Percentiles rank a stretch among this genome's conserved stretches.
phyloP scores from a whole-genome alignment of 129 eudicot genomes.

The Ambrosia artemisiifolia region DNA sequence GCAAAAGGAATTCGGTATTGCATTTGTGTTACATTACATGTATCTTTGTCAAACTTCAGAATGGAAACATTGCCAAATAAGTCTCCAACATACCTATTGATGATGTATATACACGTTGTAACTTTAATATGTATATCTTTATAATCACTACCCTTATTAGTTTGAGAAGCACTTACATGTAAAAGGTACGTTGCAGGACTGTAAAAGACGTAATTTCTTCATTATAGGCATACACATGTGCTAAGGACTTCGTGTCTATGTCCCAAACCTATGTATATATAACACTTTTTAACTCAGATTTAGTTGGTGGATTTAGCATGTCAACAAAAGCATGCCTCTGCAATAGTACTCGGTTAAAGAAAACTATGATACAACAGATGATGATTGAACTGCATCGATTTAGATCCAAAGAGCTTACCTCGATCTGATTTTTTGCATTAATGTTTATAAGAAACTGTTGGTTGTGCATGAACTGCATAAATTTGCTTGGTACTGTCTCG shows the following conservation, averaged over 20 bases:
- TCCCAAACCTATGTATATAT: conserved; percentile 77
- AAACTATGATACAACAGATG: background rate
- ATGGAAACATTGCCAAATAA: conserved; percentile 68
- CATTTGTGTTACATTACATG: conserved; percentile 52
- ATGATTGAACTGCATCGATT: conserved; percentile 10
- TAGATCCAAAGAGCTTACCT: conserved; percentile 46
- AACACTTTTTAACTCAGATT: background rate
- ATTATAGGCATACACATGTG: conserved; percentile 46
- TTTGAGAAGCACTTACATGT: conserved; percentile 54
- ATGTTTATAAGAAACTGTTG: conserved; percentile 62
- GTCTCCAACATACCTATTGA: conserved; percentile 86
- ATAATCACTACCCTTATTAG: conserved; percentile 11
- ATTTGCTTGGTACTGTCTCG: conserved; percentile 63
- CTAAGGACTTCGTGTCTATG: conserved; percentile 46
- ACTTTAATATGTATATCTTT: background rate
- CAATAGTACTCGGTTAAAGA: background rate
- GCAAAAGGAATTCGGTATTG: conserved; percentile 70
- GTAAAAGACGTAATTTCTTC: conserved; percentile 73
- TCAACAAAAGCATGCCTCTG: background rate
- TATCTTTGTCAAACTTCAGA: conserved; percentile 58
- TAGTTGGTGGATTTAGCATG: conserved; percentile 11
- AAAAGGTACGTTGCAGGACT: conserved; percentile 59
- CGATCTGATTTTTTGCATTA: conserved; percentile 64
- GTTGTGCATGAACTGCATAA: conserved; percentile 82
- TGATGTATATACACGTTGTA: conserved; percentile 8